Conservation (phyloP, 2,329 filamentous ascomycete genomes). For the Parascedosporium putredinis region DNA sequence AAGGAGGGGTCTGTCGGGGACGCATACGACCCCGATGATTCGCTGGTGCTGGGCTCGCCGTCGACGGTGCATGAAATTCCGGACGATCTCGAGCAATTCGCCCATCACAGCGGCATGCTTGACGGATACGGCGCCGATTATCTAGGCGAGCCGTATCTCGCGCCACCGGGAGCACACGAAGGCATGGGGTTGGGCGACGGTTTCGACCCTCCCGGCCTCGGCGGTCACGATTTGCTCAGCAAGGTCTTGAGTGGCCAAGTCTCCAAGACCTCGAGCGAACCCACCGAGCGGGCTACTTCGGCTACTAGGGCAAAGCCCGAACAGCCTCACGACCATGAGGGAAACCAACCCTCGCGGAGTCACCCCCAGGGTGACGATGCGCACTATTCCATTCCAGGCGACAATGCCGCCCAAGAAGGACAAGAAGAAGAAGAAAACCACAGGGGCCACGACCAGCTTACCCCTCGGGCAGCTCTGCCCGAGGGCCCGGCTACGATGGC, state of each 20-base stretch:
- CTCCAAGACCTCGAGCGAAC: too few species aligned
- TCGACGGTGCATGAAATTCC: neutral
- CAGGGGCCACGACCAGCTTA: too few species aligned
- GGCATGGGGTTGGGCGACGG: too few species aligned
- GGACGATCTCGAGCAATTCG: neutral
- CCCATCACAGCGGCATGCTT: neutral
- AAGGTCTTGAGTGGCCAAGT: too few species aligned
- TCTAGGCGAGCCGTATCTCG: neutral
- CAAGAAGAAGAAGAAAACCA: slow-evolving; percentile 2
- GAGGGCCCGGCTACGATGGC: neutral
- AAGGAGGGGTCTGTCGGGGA: too few species aligned
- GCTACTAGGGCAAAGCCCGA: too few species aligned
- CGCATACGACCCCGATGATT: neutral
- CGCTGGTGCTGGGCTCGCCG: neutral
- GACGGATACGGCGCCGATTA: neutral
- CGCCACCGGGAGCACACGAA: neutral
- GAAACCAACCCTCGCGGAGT: neutral
- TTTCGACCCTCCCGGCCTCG: too few species aligned
- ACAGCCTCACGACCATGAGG: neutral
- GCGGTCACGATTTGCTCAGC: too few species aligned
- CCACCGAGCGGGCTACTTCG: too few species aligned
- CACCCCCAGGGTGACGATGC: neutral
- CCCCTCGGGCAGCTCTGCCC: too few species aligned
- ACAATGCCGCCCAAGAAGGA: neutral
- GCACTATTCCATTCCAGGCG: too few species aligned